Percentiles rank a stretch among this genome's conserved stretches.
Conservation (phyloP, 371 early-diverging fungal genomes). For the Saksenaea vasiformis region DNA sequence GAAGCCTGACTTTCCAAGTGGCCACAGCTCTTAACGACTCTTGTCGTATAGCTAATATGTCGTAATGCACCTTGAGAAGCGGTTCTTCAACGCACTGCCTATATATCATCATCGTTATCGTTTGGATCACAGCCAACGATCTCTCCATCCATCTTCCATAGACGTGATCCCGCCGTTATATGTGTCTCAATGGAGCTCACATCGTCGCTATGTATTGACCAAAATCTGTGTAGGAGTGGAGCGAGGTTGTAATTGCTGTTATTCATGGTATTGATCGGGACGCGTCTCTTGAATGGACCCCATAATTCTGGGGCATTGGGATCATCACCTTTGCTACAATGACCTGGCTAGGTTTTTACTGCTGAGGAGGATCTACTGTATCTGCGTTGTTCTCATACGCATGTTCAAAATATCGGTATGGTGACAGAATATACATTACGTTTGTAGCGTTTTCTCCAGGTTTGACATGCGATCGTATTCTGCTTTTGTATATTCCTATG, state of each 20-base stretch:
- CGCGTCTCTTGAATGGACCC: neutral
- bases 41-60: too few relatives aligned
- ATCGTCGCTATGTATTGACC: neutral
- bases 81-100: too few relatives aligned
- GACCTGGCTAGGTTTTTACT: too few relatives aligned
- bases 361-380: neutral
- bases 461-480: neutral
- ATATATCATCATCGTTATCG: too few relatives aligned
- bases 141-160: neutral
- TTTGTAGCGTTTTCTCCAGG: neutral
- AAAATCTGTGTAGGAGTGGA: neutral
- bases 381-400: neutral
- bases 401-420: neutral
- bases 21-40: too few relatives aligned
- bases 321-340: neutral
- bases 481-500: neutral
- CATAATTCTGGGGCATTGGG: neutral
- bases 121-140: neutral
- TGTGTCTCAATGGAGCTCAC: neutral
- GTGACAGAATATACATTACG: neutral
- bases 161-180: neutral
- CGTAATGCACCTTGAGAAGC: too few relatives aligned
- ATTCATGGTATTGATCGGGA: neutral
- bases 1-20: too few relatives aligned
- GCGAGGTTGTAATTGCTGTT: neutral